phyloP scores from a whole-genome alignment of 23 red algal genomes.

The Porphyridium purpureum region DNA sequence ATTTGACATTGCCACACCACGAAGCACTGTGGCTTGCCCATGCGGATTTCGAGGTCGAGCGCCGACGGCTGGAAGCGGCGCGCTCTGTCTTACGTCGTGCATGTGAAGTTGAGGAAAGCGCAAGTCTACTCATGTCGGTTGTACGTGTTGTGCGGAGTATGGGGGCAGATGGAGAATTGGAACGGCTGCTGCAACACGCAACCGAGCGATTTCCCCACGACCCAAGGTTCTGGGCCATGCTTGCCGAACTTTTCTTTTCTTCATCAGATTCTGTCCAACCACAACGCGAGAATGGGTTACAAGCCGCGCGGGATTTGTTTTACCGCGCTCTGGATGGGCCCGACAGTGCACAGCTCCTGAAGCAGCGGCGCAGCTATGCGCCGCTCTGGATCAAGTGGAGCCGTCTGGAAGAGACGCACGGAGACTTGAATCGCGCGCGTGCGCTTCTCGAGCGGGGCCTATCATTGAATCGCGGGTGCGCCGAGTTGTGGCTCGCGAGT shows the following conservation, averaged over 20 bases:
- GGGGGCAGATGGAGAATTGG: background rate
- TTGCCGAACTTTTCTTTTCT: too few relatives aligned
- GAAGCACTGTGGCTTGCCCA: slow-evolving; percentile 56
- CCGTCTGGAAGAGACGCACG: background rate
- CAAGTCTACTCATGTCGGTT: slow-evolving; percentile 36
- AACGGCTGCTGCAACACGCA: background rate
- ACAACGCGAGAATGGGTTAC: too few relatives aligned
- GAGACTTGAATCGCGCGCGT: background rate
- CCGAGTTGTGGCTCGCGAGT: background rate
- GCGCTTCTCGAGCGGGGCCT: background rate
- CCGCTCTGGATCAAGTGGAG: background rate
- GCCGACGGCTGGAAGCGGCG: slow-evolving; percentile 22
- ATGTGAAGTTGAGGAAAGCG: slow-evolving; percentile 12
- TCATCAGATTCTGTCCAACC: too few relatives aligned
- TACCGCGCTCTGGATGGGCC: too few relatives aligned
- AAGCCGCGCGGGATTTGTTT: too few relatives aligned
- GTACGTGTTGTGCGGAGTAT: slow-evolving; percentile 42
- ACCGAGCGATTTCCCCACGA: background rate
- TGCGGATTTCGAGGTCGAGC: slow-evolving; percentile 51
- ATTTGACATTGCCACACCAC: too few relatives aligned
- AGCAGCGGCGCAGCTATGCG: too few relatives aligned
- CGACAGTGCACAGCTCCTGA: too few relatives aligned
- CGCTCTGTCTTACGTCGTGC: slow-evolving; percentile 18
- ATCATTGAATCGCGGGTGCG: too few relatives aligned
- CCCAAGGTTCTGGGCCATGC: background rate